Evolutionary conservation across 2,329 filamentous ascomycete species (phyloP).

Genomic region (Chrysoporthe deuterocubensis): DNA sequence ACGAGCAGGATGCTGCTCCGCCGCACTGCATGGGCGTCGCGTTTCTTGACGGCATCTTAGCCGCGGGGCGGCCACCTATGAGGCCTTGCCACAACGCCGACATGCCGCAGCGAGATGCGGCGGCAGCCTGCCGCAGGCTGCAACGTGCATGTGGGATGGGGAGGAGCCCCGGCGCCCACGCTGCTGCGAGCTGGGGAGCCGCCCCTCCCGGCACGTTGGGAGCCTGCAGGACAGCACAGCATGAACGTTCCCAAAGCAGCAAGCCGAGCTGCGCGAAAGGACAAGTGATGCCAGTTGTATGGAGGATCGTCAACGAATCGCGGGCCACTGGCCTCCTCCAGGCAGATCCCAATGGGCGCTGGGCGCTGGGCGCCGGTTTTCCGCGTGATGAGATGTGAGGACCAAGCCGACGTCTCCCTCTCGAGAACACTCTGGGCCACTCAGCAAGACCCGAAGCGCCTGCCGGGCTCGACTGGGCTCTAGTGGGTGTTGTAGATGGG

Average conservation of each 20-base stretch:
- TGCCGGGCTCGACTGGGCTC: not conserved
- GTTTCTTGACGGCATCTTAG: not conserved
- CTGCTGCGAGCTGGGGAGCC: not conserved
- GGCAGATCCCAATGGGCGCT: not conserved
- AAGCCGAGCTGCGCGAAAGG: not conserved
- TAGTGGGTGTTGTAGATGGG: not conserved
- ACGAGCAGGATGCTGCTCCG: conserved; percentile 6
- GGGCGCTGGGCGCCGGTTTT: not conserved
- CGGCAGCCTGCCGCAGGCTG: not conserved
- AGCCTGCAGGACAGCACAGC: conserved; percentile 4
- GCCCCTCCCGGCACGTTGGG: not conserved
- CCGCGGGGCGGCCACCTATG: not conserved
- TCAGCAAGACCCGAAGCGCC: not conserved
- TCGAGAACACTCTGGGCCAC: not conserved
- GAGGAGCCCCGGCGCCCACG: not conserved
- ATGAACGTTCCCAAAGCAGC: not conserved
- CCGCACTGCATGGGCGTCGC: not conserved
- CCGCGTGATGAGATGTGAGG: not conserved
- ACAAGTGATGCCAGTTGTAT: not conserved
- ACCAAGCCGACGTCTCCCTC: not conserved
- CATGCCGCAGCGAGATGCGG: not conserved
- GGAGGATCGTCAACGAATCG: not conserved
- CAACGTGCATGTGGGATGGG: not conserved
- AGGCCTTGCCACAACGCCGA: conserved; percentile 5
- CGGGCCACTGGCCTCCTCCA: not conserved